These are phyloP conservation scores for Brasenia schreberi DNA, from an alignment of 164 flowering plant genomes.

Conservation along the genomic window DNA sequence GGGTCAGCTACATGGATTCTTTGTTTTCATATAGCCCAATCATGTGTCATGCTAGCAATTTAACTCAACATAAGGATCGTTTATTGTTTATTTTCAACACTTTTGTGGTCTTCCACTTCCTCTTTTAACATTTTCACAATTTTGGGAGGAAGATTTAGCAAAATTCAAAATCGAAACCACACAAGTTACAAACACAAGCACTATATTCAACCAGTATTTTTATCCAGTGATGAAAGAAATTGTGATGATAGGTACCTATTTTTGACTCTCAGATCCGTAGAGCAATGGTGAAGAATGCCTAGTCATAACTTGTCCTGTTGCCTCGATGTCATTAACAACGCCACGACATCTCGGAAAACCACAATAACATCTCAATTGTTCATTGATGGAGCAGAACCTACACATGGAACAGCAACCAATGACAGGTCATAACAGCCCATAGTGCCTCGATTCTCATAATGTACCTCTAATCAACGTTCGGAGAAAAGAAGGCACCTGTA, in stretches of 20 bases:
- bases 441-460: too few species aligned
- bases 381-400: constrained; percentile 82
- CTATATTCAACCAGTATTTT: too few species aligned
- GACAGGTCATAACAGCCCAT: background rate
- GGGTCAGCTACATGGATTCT: too few species aligned
- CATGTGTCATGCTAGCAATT: too few species aligned
- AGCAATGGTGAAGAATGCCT: background rate
- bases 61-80: background rate
- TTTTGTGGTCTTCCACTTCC: too few species aligned
- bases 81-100: background rate
- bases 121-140: background rate
- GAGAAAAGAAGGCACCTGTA: constrained; percentile 44
- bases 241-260: background rate
- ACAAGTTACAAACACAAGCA: background rate
- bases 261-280: background rate
- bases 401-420: background rate
- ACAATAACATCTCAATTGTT: constrained; percentile 75
- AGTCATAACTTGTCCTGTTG: constrained; percentile 39
- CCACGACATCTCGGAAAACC: constrained; percentile 91
- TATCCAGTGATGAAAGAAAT: background rate
- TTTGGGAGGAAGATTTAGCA: background rate
- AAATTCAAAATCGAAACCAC: too few species aligned
- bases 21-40: too few species aligned
- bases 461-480: background rate
- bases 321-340: constrained; percentile 77